Evolutionary conservation across 352 stramenopile genomes (phyloP).

Genomic region (Thraustochytrium striatum): DNA sequence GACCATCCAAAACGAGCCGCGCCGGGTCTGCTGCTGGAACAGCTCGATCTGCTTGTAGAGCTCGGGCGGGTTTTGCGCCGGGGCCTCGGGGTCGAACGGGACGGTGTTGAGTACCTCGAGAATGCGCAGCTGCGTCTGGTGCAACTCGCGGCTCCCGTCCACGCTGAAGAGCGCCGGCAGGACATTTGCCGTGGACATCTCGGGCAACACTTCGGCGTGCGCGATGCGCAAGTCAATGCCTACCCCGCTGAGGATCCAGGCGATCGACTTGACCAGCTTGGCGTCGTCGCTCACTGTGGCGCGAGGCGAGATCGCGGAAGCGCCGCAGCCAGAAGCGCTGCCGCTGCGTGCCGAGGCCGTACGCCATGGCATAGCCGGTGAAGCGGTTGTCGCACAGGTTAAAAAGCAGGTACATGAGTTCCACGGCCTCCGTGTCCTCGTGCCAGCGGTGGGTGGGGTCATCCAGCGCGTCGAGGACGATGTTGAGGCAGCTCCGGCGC

Average conservation of each 20-base stretch:
- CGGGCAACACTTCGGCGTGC: background rate
- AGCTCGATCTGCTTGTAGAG: no score
- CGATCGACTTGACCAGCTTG: background rate
- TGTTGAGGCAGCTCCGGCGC: constrained; percentile 17
- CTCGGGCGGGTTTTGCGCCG: no score
- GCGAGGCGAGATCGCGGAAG: background rate
- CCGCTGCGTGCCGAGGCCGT: constrained; percentile 7
- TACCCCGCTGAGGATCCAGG: constrained; percentile 35
- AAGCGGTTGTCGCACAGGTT: background rate
- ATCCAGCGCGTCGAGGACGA: constrained; percentile 14
- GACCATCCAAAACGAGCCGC: no score
- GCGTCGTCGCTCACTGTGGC: background rate
- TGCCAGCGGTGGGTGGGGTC: background rate
- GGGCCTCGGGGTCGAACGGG: no score
- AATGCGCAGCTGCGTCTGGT: constrained; percentile 21
- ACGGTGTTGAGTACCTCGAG: constrained; percentile 6
- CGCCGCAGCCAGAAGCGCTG: constrained; percentile 30
- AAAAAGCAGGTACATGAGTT: constrained; percentile 40
- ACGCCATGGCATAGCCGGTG: background rate
- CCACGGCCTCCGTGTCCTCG: background rate
- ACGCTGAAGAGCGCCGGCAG: constrained; percentile 4
- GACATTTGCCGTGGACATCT: background rate
- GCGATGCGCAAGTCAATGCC: constrained; percentile 18
- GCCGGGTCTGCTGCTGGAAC: no score
- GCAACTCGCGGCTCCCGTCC: background rate